These are phyloP conservation scores for Panus rudis DNA, from an alignment of 768 basidiomycete genomes.

Conservation along the genomic window DNA sequence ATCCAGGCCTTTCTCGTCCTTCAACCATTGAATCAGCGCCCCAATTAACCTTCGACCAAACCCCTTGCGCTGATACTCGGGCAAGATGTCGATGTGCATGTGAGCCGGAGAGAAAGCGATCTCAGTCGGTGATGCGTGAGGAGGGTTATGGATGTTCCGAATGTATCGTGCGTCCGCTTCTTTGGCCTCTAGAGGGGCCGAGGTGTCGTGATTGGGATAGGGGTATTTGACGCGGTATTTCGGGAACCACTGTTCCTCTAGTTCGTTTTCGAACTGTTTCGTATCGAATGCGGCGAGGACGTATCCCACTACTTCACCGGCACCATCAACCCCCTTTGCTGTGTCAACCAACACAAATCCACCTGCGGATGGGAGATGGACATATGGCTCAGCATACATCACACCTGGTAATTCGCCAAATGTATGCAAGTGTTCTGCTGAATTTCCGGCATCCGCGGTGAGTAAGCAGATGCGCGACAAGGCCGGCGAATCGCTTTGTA, in stretches of 20 bases:
- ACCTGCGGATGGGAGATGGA: slow-evolving; percentile 57
- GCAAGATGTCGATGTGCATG: slow-evolving; percentile 68
- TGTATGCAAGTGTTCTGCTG: slow-evolving; percentile 56
- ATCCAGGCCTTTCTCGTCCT: slow-evolving; percentile 33
- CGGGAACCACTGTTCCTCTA: slow-evolving; percentile 61
- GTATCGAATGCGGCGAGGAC: slow-evolving; percentile 63
- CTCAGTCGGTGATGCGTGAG: slow-evolving; percentile 42
- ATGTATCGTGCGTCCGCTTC: slow-evolving; percentile 35
- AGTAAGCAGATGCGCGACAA: slow-evolving; percentile 70
- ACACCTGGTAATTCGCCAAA: slow-evolving; percentile 62
- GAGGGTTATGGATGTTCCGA: slow-evolving; percentile 26
- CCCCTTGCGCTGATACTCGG: slow-evolving; percentile 58
- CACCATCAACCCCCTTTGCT: slow-evolving; percentile 16
- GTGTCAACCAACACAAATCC: slow-evolving; percentile 61
- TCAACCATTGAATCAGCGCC: slow-evolving; percentile 45
- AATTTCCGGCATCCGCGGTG: slow-evolving; percentile 64
- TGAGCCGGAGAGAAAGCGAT: slow-evolving; percentile 66
- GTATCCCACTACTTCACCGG: slow-evolving; percentile 58
- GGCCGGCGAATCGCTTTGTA: slow-evolving; percentile 43
- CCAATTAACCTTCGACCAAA: slow-evolving; percentile 64
- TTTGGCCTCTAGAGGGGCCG: background rate
- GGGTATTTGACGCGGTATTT: slow-evolving; percentile 50
- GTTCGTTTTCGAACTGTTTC: slow-evolving; percentile 50
- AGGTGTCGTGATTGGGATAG: slow-evolving; percentile 13
- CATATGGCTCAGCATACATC: slow-evolving; percentile 70